Base-by-base conservation (phyloP, 805 yeast species). In the Candida peoriensis region DNA sequence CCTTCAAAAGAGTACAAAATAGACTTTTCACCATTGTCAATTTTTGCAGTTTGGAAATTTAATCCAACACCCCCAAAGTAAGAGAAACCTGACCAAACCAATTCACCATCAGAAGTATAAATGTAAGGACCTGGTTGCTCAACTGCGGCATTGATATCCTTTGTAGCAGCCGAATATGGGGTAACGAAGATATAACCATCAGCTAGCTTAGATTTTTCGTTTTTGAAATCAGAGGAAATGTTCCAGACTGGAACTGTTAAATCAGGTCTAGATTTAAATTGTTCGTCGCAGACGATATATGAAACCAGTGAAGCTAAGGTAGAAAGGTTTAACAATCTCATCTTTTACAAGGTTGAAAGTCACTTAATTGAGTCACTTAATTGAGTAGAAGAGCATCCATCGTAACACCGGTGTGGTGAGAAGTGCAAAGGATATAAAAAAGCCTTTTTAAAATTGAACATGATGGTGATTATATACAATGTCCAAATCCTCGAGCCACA, bases 1-100 rank as follows among this genome's bases (percentile, higher is more conserved):
- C 65, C 66, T 47, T 61, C 66, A 39, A 60, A 60, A 6, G 60
- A 50, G 33, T 53, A 61, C 9, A 61, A 37, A 11, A 50, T 40
- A 30, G 52, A 57, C 28, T 50, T 41, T n/a, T n/a, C n/a, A n/a
- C n/a, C n/a, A 6, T 58, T 63, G 23, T 49, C 32, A 19, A 49
- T 27, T n/a, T 30, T 40, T 2, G 56, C 57, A 19, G 41, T 38
- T 38, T 60, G 64, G 39, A 59, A 56, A 33, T 61, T 58, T 18
- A 60, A 39, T 9, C 57, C 49, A 54, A 60, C 50, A 24, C 55
- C 60, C 6, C 62, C 58, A 32, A 54, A 54, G 40, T 54, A 51
- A 5, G 53, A 38, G 41, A 52, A 61, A 4, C 66, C 63, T 4
- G 63, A 57, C 66, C 66, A 63, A 12, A 61, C 60, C 17, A 63